These are phyloP conservation scores for Neofusicoccum cordaticola DNA, from an alignment of 2,329 filamentous ascomycete species.

Conservation along the genomic window DNA sequence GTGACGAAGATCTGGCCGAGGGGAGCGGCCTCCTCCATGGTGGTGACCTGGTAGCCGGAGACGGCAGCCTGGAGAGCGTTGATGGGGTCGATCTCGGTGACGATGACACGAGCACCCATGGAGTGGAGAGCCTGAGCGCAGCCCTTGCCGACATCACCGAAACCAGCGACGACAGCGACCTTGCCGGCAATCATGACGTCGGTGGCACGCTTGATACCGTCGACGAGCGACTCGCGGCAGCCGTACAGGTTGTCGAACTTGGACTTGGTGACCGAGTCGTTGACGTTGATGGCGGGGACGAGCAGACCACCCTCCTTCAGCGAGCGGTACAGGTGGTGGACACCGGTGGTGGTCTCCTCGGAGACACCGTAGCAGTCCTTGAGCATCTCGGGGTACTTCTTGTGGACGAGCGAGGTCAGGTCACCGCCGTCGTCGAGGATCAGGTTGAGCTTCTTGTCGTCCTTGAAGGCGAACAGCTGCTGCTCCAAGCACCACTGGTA, in stretches of 20 bases:
- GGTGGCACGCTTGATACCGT: conserved; percentile 99
- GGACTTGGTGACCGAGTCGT: conserved; percentile 99
- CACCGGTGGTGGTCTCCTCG: conserved; percentile 99
- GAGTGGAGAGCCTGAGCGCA: conserved; percentile 92
- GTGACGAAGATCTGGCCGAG: conserved; percentile 97
- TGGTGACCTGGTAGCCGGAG: conserved; percentile 92
- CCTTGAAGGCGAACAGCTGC: conserved; percentile 95
- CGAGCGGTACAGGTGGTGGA: conserved; percentile 99
- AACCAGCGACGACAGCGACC: conserved; percentile 95
- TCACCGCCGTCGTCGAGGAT: conserved; percentile 99
- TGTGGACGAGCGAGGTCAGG: conserved; percentile 91
- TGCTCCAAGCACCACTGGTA: conserved; percentile 99
- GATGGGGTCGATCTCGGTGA: conserved; percentile 98
- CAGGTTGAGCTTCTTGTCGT: conserved; percentile 93
- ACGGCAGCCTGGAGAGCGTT: conserved; percentile 99
- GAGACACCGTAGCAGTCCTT: conserved; percentile 98
- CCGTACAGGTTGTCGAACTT: conserved; percentile 99
- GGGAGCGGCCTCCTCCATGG: conserved; percentile 93
- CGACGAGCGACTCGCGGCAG: conserved; percentile 96
- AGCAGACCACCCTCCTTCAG: conserved; percentile 71
- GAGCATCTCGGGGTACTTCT: conserved; percentile 97
- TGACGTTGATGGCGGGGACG: conserved; percentile 95
- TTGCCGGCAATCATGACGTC: conserved; percentile 99
- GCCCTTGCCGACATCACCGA: conserved; percentile 98
- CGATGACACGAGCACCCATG: conserved; percentile 95